Conservation (phyloP, 768 basidiomycete genomes). For the Macrolepiota albuminosa region DNA sequence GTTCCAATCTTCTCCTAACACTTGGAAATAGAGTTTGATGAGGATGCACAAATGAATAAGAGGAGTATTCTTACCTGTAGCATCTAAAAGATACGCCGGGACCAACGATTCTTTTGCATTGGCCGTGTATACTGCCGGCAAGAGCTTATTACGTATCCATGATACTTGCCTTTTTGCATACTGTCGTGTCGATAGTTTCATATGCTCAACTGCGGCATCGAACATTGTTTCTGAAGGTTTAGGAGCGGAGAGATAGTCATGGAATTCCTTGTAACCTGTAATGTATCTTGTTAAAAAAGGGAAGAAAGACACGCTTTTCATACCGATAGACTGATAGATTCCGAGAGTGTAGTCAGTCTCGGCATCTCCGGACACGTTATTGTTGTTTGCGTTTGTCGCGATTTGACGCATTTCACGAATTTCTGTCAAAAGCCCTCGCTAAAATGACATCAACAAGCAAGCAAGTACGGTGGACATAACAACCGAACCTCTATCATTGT, state of each 20-base stretch:
- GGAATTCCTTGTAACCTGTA: constrained; percentile 91
- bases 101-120: constrained; percentile 31
- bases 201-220: constrained; percentile 57
- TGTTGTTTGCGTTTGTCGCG: constrained; percentile 12
- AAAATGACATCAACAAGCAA: constrained; percentile 3
- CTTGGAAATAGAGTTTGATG: constrained; percentile 24
- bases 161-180: constrained; percentile 90
- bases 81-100: constrained; percentile 57
- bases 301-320: not conserved
- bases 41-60: not conserved
- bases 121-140: constrained; percentile 61
- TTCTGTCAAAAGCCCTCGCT: constrained; percentile 82
- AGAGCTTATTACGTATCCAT: constrained; percentile 88
- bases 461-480: not conserved
- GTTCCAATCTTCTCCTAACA: constrained; percentile 55
- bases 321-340: constrained; percentile 94
- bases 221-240: constrained; percentile 39
- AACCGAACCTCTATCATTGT: constrained; percentile 76
- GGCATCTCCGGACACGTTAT: not conserved
- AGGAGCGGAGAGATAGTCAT: constrained; percentile 50
- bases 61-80: constrained; percentile 44
- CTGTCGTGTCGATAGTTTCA: constrained; percentile 84
- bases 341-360: constrained; percentile 69
- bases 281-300: not conserved
- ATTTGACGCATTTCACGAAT: constrained; percentile 50